Percentiles rank a stretch among this genome's conserved stretches.
Conservation (phyloP, 495 filamentous ascomycete species). For the Penicillium coffeae region DNA sequence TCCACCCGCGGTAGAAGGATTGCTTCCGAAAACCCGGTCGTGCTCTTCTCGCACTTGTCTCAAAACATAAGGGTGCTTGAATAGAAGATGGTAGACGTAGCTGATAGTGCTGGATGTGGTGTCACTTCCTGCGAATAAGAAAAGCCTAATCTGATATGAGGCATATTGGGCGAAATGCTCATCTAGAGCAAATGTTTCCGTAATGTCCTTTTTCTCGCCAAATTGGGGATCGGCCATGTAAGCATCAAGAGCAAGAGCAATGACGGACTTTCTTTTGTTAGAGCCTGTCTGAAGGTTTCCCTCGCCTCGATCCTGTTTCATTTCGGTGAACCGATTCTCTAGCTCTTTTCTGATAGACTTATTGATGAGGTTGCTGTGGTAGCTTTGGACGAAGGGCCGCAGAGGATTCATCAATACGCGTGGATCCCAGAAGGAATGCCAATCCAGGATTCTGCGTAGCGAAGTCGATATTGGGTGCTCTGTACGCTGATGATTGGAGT, state of each 20-base stretch:
- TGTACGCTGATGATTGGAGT: not conserved
- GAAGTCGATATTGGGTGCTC: not conserved
- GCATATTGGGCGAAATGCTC: slow-evolving; percentile 1
- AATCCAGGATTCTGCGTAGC: not conserved
- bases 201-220: not conserved
- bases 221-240: not conserved
- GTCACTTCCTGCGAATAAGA: slow-evolving; percentile 1
- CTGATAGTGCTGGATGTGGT: slow-evolving; percentile 31
- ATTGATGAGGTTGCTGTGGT: not conserved
- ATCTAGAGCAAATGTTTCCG: not conserved
- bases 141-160: not conserved
- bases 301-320: not conserved
- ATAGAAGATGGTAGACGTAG: slow-evolving; percentile 43
- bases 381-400: not conserved
- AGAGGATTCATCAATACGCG: not conserved
- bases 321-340: not conserved
- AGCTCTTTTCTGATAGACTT: not conserved
- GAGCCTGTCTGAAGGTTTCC: not conserved
- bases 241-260: not conserved
- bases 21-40: slow-evolving; percentile 30
- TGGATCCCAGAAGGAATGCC: slow-evolving; percentile 4
- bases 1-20: slow-evolving; percentile 16
- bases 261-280: not conserved
- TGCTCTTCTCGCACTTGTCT: slow-evolving; percentile 42
- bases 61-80: slow-evolving; percentile 36